Evolutionary conservation across 441 rosid species (phyloP), one percentile per base, ranked within the genome.

Genomic region (Adansonia gregorii): DNA sequence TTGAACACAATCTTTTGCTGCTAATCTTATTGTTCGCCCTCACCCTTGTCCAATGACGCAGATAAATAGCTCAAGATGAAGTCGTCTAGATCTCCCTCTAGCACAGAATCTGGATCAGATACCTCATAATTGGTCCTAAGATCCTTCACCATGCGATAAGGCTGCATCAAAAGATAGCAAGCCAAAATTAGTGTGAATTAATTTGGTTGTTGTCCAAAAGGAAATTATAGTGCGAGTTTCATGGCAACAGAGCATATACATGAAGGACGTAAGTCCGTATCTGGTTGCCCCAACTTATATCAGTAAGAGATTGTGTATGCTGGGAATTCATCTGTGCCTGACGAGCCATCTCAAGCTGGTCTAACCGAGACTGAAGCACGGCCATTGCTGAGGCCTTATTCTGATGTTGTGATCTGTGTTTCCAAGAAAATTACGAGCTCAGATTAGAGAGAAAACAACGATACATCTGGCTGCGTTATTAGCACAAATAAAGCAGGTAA

Each of bases 351-450:
- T 94, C 97, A 4, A 90, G 97, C 87, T 90, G 97, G 85, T 96
- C 97, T 78, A 96, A 68, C 80, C 97, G 91, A 78, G 97, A 95
- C 81, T 95, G 99, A 51, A 95, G 91, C 80, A 95, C 99, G 4
- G 93, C 90, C 97, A 95, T 92, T 72, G 99, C 98, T n/a, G 97
- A 90, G 78, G 97, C 97, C 87, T 94, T 96, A 78, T 94, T 94
- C 87, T 83, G 86, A 83, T 94, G 99, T 49, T 95, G 99, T 41
- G 97, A 95, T 85, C 98, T 95, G 82, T 66, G 56, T 20, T 76
- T 46, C 43, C 35, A 59, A 64, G 22, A 52, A 72, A 74, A 77
- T 48, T 8, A 69, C 54, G 5, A 68, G 46, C 63, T 6, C 11
- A 56, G 22, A 24, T 14, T n/a, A 12, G 1, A 72, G 27, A 7